Base-by-base conservation (phyloP, 176 grass and related monocot species). In the Raddia distichophylla region DNA sequence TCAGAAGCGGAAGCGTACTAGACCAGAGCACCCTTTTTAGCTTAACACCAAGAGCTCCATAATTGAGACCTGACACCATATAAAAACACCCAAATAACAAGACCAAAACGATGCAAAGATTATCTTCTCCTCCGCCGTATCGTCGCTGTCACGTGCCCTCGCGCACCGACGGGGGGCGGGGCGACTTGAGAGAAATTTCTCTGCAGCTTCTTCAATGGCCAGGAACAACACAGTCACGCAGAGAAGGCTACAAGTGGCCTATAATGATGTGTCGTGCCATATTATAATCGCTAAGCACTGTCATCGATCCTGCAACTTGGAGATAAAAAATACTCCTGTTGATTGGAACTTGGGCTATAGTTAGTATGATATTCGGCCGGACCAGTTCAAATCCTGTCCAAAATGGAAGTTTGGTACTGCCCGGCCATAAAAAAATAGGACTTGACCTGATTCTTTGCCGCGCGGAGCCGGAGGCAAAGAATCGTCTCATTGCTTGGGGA, bases 121-220 rank as follows among this genome's bases (percentile, higher is more conserved):
- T 47, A 82, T 72, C 83, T 82, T 86, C 49, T 71, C 83, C 60
- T 64, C 77, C 63, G 6, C n/a, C 88, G 83, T 86, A 86, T 82
- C 74, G 83, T 82, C 74, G 83, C 79, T 86, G 79, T 90, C 88
- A 90, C 83, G 88, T 90, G 88, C 88, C 57, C 73, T 60, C 60
- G 72, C 88, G 47, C 87, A 86, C 87, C 87, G 87, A 89, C 87
- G 86, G 73, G 71, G 64, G 13, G 42, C 42, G 69, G 51, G 68
- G 42, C 54, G 60, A 12, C 71, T 66, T n/a, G 40, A 77, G 83
- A 86, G 83, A 86, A 89, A 86, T 86, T 89, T 77, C 87, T 44
- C 1, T 0, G 82, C 57, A 63, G 49, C 87, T 82, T 89, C 87
- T 89, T 15, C 61, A 5, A 18, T 20, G 35, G 27, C 73, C 40